A percentile compares a stretch with the other conserved stretches of the same genome.
Conservation (phyloP, 352 stramenopile species). For the Phytophthora pseudosyringae region DNA sequence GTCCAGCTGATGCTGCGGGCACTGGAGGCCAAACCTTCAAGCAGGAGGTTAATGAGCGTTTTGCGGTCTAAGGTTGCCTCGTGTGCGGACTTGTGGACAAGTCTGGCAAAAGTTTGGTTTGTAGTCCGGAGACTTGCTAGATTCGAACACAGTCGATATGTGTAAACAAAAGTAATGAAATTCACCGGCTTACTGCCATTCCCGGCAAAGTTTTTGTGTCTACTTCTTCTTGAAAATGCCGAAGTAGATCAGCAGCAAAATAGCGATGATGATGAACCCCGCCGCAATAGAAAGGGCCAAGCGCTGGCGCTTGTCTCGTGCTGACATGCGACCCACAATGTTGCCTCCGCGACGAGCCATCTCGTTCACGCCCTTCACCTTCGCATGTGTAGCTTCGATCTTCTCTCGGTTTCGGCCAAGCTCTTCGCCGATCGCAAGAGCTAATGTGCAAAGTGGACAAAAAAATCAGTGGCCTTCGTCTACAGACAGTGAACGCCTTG, state of each 20-base stretch:
- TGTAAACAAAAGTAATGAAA: constrained; percentile 35
- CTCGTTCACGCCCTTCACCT: constrained; percentile 88
- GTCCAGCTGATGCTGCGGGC: constrained; percentile 39
- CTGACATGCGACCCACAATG: constrained; percentile 87
- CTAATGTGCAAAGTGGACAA: constrained; percentile 29
- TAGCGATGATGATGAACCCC: constrained; percentile 83
- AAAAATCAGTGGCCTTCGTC: constrained; percentile 1
- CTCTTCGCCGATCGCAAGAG: constrained; percentile 83
- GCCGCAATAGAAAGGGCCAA: constrained; percentile 73
- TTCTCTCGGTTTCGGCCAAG: constrained; percentile 87
- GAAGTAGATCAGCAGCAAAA: constrained; percentile 90
- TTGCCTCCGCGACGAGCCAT: constrained; percentile 83
- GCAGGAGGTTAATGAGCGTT: constrained; percentile 65
- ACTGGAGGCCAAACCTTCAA: constrained; percentile 58
- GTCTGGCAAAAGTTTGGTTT: neutral
- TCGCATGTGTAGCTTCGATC: constrained; percentile 81
- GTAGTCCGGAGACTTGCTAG: neutral
- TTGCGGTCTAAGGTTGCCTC: constrained; percentile 53
- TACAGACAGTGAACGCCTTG: neutral
- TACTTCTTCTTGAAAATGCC: constrained; percentile 89
- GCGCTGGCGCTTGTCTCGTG: constrained; percentile 83
- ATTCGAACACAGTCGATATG: constrained; percentile 4
- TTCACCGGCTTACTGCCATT: constrained; percentile 23
- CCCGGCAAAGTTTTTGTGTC: neutral
- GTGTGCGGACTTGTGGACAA: neutral